Percentiles rank a stretch among this genome's conserved stretches.
Evolutionary conservation across 495 filamentous ascomycete species (phyloP).

Genomic region (Xylaria venustula): DNA sequence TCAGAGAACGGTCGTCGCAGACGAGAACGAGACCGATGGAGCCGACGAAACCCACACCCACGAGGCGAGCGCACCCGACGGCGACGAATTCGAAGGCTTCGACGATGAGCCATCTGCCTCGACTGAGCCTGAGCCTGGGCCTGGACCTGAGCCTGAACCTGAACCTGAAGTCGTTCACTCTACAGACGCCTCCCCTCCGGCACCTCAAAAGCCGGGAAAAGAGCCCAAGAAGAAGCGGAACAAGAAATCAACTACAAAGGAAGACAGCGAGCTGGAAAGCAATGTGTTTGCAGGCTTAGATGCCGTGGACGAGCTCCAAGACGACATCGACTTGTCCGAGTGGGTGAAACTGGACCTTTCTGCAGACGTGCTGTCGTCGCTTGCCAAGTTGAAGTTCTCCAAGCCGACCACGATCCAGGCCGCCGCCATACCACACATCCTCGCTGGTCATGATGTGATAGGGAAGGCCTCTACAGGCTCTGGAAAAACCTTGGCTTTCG

Average conservation of each 20-base stretch:
- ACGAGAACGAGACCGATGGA: conserved; percentile 20
- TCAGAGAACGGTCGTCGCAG: conserved; percentile 17
- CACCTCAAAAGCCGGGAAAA: conserved; percentile 3
- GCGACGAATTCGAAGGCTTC: conserved; percentile 56
- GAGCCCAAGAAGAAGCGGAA: conserved; percentile 36
- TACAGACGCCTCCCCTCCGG: conserved; percentile 2
- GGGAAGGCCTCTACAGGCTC: conserved; percentile 82
- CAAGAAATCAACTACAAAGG: conserved; percentile 34
- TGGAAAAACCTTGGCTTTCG: conserved; percentile 81
- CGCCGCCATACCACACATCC: conserved; percentile 73
- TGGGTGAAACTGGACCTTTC: conserved; percentile 76
- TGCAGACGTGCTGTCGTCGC: conserved; percentile 61
- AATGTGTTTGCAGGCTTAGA: conserved; percentile 41
- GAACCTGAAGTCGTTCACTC: conserved; percentile 10
- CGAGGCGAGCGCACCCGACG: conserved; percentile 15
- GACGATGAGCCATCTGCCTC: conserved; percentile 34
- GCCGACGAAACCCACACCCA: conserved; percentile 13
- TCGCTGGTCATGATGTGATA: conserved; percentile 71
- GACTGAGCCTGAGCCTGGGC: background rate
- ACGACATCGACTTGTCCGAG: conserved; percentile 62
- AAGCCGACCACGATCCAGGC: conserved; percentile 80
- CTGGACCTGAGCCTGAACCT: no score
- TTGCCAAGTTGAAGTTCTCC: conserved; percentile 74
- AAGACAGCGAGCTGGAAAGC: conserved; percentile 35
- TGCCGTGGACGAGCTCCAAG: conserved; percentile 35